Evolutionary conservation across 2,329 filamentous ascomycete genomes (phyloP), one percentile per base, ranked within the genome.

Genomic region (Cladobotryum mycophilum): DNA sequence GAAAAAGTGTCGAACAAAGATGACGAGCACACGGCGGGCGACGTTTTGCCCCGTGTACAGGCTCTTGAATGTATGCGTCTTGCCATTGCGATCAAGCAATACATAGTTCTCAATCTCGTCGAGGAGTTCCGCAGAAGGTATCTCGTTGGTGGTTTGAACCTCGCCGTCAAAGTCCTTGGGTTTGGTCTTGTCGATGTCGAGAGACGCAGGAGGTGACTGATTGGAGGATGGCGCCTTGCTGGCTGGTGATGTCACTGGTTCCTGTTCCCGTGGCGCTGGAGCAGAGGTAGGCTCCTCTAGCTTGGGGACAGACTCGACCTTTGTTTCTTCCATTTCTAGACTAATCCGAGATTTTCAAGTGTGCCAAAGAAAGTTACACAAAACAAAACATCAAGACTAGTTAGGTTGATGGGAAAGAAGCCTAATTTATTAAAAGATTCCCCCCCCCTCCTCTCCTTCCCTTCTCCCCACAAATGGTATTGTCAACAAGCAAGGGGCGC

Each of bases 1-100:
- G 74, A 88, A 89, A 68, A 90, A 91, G 69, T 90, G 86, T 41
- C 87, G 78, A 51, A 91, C 76, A 63, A 91, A 90, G 57, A 90
- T 80, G 40, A 89, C 68, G 33, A 91, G 73, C 25, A 88, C 80
- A 3, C 82, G 72, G 15, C 75, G 70, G 12, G 77, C 71, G 3
- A 73, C 72, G 48, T 78, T 78, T 43, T 65, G 71, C 4, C 80
- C 79, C 34, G 72, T 75, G 63, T 84, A 85, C 25, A 88, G 68
- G 58, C 76, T 81, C 65, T 78, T 78, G 66, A 89, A 89, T 0
- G 77, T 70, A 41, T 76, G 76, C 13, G 76, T 67, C 49, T 79
- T 81, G 50, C 83, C 82, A 51, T 83, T 66, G 36, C 72, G 71
- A 64, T 87, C 84, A 41, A 86, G 74, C 13, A 89, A 73, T 1